Evolutionary conservation across 306 rosid genomes (phyloP).

Genomic region (Cucumis cinereus): DNA sequence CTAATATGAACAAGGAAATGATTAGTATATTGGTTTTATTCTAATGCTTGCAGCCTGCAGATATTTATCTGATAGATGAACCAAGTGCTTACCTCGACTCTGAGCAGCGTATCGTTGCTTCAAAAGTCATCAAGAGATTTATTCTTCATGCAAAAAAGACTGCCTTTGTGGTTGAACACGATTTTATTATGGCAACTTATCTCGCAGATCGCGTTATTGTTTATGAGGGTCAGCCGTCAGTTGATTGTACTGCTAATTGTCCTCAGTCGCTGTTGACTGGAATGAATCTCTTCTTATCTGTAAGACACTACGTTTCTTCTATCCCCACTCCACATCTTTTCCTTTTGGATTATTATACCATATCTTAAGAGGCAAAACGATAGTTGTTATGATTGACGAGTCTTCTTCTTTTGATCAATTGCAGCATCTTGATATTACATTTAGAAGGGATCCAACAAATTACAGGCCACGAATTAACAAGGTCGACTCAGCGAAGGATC

Average conservation of each 20-base stretch:
- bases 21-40: background rate
- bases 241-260: constrained; percentile 73
- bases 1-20: background rate
- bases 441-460: constrained; percentile 93
- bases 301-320: constrained; percentile 30
- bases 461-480: constrained; percentile 90
- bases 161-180: constrained; percentile 93
- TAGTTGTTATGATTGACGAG: background rate
- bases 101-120: constrained; percentile 91
- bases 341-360: background rate
- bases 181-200: constrained; percentile 97
- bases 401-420: constrained; percentile 1
- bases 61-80: constrained; percentile 87
- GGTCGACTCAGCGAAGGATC: constrained; percentile 74
- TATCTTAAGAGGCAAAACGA: background rate
- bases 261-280: constrained; percentile 95
- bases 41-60: constrained; percentile 79
- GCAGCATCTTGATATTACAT: constrained; percentile 93
- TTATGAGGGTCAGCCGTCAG: constrained; percentile 73
- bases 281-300: constrained; percentile 97
- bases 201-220: constrained; percentile 96
- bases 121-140: constrained; percentile 94
- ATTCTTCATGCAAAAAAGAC: constrained; percentile 97
- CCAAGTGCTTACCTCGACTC: constrained; percentile 99
- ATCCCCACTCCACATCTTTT: background rate